A percentile compares a stretch with the other conserved stretches of the same genome.
phyloP scores from a whole-genome alignment of 2,329 filamentous ascomycete genomes.

The Sporothrix sp. region DNA sequence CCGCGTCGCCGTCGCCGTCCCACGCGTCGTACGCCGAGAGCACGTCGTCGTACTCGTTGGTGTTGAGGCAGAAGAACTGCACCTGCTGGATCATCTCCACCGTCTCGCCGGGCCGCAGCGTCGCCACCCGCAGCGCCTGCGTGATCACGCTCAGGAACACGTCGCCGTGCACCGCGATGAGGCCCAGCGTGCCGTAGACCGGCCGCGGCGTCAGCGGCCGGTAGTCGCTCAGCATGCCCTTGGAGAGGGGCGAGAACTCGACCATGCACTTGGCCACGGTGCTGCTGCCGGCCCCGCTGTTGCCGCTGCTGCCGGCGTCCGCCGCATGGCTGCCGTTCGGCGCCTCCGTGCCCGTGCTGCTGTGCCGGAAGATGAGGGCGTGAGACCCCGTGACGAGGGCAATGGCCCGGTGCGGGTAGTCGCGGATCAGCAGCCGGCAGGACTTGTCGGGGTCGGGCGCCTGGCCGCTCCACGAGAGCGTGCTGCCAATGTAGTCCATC shows the following conservation, averaged over 20 bases:
- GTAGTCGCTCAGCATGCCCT: slow-evolving; percentile 64
- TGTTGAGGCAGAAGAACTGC: slow-evolving; percentile 88
- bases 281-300: slow-evolving; percentile 33
- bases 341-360: slow-evolving; percentile 50
- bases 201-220: slow-evolving; percentile 62
- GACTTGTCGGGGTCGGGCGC: slow-evolving; percentile 47
- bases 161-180: slow-evolving; percentile 75
- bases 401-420: slow-evolving; percentile 78
- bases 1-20: slow-evolving; percentile 41
- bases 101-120: slow-evolving; percentile 75
- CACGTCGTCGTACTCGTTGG: slow-evolving; percentile 74
- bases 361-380: slow-evolving; percentile 77
- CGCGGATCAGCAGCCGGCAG: slow-evolving; percentile 73
- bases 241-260: slow-evolving; percentile 61
- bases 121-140: slow-evolving; percentile 66
- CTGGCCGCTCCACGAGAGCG: slow-evolving; percentile 36
- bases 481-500: slow-evolving; percentile 39
- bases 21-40: slow-evolving; percentile 41
- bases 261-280: slow-evolving; percentile 65
- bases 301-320: slow-evolving; percentile 32
- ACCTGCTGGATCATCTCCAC: slow-evolving; percentile 79
- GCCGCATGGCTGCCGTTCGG: no score
- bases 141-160: slow-evolving; percentile 89
- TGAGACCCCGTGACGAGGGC: slow-evolving; percentile 72
- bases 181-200: slow-evolving; percentile 75